A percentile compares a stretch with the other conserved stretches of the same genome.
These are phyloP conservation scores for Candida railenensis DNA, from an alignment of 805 yeast genomes.

Conservation along the genomic window DNA sequence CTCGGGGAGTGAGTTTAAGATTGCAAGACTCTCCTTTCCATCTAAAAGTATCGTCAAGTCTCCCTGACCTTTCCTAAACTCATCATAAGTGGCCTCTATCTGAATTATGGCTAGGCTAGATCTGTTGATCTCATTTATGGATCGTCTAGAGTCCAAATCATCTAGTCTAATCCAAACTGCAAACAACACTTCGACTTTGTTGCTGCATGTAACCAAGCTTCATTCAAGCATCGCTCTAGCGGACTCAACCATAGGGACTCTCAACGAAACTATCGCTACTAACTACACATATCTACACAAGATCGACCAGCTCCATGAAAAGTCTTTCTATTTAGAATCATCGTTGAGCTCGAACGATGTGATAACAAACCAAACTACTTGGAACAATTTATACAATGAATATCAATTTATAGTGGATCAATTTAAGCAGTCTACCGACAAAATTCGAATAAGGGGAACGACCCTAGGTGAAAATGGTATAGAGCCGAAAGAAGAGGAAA, in stretches of 20 bases:
- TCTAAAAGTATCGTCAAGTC: neutral
- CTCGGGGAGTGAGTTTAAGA: no score
- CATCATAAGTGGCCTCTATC: no score
- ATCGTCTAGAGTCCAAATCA: conserved; percentile 28
- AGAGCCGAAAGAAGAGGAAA: neutral
- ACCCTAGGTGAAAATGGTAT: neutral
- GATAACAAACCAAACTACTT: conserved; percentile 29
- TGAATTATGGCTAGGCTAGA: conserved; percentile 21
- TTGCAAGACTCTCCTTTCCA: no score
- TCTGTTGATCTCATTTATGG: conserved; percentile 28
- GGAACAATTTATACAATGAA: conserved; percentile 28
- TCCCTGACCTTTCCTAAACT: neutral
- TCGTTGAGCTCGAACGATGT: conserved; percentile 29
- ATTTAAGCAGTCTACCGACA: neutral
- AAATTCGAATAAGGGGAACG: neutral
- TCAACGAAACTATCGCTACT: conserved; percentile 18
- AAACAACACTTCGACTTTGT: conserved; percentile 21
- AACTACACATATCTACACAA: conserved; percentile 23
- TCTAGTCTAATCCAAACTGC: conserved; percentile 20
- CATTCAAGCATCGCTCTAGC: conserved; percentile 21
- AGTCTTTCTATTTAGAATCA: conserved; percentile 33
- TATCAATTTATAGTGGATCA: conserved; percentile 18
- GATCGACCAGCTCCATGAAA: conserved; percentile 30
- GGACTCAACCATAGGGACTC: conserved; percentile 29
- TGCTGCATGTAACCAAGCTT: conserved; percentile 18